Base-by-base conservation (phyloP, 139 green algal genomes). In the Haematococcus sp. region DNA sequence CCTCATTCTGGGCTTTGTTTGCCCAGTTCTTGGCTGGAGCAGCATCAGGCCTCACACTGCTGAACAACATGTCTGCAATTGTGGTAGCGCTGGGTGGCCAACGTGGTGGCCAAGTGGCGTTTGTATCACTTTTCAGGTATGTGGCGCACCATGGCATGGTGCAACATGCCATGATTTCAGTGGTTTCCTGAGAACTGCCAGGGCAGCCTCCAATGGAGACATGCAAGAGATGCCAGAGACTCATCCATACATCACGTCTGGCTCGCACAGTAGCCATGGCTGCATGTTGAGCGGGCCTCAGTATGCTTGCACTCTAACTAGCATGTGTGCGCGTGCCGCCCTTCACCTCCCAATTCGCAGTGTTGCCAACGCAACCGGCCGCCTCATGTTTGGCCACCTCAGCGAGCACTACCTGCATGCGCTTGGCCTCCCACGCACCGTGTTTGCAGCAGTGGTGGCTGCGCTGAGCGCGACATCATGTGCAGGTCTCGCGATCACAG, bases 21-120 rank as follows among this genome's bases (percentile, higher is more conserved):
- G 20, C 27, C 40, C 35, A 59, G 64, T 71, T 71, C 35, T 19
- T 71, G 34, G 22, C 64, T 32, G 40, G 35, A 3, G 28, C 32
- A 20, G 64, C 64, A 3, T 44, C 74, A 4, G 88, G 91, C 19
- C 79, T 97, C 27, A 79, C 86, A 0, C 79, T 88, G 43, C 78
- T 96, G 35, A 97, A 97, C 84, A 97, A 97, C 79, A 33, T 93
- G 28, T 76, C 76, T 0, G 79, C 91, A 72, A 60, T 94, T 52
- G 84, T 90, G n/a, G 66, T 84, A 11, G 71, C 84, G 1, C 63
- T 91, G 40, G 79, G 74, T 2, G 86, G 85, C 2, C 15, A 46
- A 22, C 46, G 55, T 15, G 71, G 82, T 28, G 40, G 52, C 9
- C 23, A 60, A 15, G 52, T 60, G 20, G 55, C 89, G 27, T 84